These are phyloP conservation scores for Xylaria venustula DNA, from an alignment of 495 filamentous ascomycete species.

Conservation along the genomic window DNA sequence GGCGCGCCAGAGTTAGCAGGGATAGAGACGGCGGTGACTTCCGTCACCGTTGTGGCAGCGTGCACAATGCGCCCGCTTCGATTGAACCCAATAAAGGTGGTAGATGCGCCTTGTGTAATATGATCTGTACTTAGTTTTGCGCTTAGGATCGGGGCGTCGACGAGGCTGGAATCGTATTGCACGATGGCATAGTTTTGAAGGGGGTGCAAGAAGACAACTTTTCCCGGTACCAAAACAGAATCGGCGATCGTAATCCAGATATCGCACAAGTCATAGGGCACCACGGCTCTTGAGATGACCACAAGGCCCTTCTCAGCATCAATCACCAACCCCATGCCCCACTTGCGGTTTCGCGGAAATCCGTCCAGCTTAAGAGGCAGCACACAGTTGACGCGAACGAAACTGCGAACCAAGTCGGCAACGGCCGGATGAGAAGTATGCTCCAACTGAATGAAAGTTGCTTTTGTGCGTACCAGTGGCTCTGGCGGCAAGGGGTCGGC, in stretches of 20 bases:
- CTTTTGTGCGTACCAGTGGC: conserved; percentile 68
- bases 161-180: conserved; percentile 89
- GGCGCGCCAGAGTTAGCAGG: conserved; percentile 88
- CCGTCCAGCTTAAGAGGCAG: conserved; percentile 97
- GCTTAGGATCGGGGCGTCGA: conserved; percentile 87
- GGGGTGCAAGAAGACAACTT: conserved; percentile 96
- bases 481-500: conserved; percentile 73
- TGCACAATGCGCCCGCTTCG: conserved; percentile 91
- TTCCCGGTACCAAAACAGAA: conserved; percentile 88
- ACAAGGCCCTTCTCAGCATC: conserved; percentile 95
- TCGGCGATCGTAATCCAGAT: conserved; percentile 94
- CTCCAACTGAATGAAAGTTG: conserved; percentile 86
- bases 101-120: conserved; percentile 86
- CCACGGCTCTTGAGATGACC: conserved; percentile 85
- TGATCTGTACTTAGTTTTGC: conserved; percentile 75
- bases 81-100: conserved; percentile 96
- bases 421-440: conserved; percentile 86
- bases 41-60: conserved; percentile 90
- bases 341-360: conserved; percentile 88
- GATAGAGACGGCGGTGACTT: conserved; percentile 96
- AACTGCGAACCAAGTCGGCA: conserved; percentile 88
- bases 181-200: conserved; percentile 96
- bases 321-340: conserved; percentile 91
- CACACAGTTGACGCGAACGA: conserved; percentile 85
- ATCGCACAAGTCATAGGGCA: conserved; percentile 95